Evolutionary conservation across 441 rosid genomes (phyloP).

Genomic region (Corymbia calophylla): DNA sequence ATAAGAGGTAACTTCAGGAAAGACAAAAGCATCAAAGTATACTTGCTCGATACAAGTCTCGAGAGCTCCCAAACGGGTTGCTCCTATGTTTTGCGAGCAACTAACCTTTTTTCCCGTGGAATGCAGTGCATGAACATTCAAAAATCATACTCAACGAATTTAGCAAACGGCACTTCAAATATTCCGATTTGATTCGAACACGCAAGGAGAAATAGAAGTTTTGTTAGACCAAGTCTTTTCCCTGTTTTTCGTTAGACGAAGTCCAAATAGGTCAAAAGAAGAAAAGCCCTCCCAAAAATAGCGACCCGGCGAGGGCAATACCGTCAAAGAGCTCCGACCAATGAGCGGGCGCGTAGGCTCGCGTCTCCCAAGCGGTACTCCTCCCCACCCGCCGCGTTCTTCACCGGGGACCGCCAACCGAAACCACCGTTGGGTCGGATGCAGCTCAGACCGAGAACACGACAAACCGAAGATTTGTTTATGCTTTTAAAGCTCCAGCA

Average conservation of each 20-base stretch:
- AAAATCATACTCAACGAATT: background rate
- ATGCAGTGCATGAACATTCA: no score
- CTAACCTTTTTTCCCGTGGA: background rate
- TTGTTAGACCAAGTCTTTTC: no score
- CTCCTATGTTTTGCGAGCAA: background rate
- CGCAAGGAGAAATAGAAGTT: background rate
- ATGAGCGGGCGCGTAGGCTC: background rate
- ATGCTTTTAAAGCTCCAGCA: background rate
- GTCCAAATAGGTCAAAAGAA: background rate
- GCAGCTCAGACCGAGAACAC: background rate
- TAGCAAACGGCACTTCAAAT: background rate
- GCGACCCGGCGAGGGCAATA: background rate
- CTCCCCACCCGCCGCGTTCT: background rate
- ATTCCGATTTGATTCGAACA: background rate
- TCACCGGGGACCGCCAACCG: background rate
- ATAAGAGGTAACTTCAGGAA: background rate
- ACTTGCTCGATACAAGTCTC: no score
- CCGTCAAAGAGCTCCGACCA: background rate
- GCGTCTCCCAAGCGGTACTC: background rate
- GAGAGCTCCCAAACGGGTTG: rapidly evolving
- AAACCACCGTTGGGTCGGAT: background rate
- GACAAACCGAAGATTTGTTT: background rate
- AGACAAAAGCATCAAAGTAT: background rate
- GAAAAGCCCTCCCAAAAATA: no score
- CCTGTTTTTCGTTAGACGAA: background rate